Percentiles rank a stretch among this genome's conserved stretches.
These are phyloP conservation scores for Salvia miltiorrhiza DNA, from an alignment of 257 asterid species.

Conservation along the genomic window DNA sequence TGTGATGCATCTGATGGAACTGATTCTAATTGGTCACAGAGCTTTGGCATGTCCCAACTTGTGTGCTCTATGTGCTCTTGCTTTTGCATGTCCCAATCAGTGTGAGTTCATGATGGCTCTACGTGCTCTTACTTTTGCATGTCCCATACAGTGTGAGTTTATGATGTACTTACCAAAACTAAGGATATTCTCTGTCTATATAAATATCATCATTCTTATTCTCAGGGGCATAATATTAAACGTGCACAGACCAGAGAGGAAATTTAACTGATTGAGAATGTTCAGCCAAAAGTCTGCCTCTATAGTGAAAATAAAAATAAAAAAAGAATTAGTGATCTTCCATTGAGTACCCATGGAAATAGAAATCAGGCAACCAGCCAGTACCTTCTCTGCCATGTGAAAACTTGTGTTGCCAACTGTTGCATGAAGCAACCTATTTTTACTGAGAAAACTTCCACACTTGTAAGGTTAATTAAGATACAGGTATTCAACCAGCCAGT, in stretches of 20 bases:
- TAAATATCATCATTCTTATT: background rate
- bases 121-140: slow-evolving; percentile 1
- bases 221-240: background rate
- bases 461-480: too few species aligned
- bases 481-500: too few species aligned
- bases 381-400: too few species aligned
- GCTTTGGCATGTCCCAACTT: background rate
- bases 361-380: background rate
- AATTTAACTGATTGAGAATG: background rate
- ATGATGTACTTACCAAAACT: background rate
- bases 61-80: background rate
- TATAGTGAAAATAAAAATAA: background rate
- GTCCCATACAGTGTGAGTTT: background rate
- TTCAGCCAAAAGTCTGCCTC: background rate
- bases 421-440: too few species aligned
- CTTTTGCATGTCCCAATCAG: background rate
- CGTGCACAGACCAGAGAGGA: background rate
- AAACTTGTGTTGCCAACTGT: too few species aligned
- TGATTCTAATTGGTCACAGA: slow-evolving; percentile 1
- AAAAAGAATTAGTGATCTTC: background rate
- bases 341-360: background rate
- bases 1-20: slow-evolving; percentile 12
- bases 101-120: background rate
- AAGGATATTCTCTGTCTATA: background rate
- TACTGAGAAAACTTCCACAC: too few species aligned